Evolutionary conservation across 192 early-diverging fungal species (phyloP).

Genomic region (Thamnidium elegans): DNA sequence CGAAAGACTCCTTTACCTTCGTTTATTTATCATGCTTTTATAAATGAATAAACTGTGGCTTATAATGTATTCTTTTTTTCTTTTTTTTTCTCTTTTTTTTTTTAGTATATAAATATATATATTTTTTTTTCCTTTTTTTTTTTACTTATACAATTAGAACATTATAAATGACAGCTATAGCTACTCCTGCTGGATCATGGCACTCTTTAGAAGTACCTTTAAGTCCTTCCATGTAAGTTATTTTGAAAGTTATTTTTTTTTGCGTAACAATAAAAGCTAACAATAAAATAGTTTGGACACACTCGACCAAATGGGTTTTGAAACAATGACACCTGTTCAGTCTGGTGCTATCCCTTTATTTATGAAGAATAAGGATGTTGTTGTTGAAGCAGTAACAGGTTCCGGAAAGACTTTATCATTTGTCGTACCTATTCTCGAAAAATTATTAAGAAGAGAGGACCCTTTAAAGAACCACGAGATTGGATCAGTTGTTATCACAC

Average conservation of each 20-base stretch:
- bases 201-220: slow-evolving; percentile 18
- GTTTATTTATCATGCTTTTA: neutral
- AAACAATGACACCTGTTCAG: slow-evolving; percentile 93
- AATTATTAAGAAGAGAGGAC: slow-evolving; percentile 62
- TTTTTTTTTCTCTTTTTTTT: no score
- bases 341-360: slow-evolving; percentile 88
- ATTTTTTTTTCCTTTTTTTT: neutral
- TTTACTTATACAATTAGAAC: neutral
- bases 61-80: no score
- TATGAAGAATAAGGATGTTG: slow-evolving; percentile 90
- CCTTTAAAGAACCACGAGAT: slow-evolving; percentile 71
- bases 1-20: neutral
- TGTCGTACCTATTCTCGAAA: slow-evolving; percentile 88
- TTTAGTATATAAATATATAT: neutral
- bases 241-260: neutral
- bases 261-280: neutral
- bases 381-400: slow-evolving; percentile 95
- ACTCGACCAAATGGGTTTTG: slow-evolving; percentile 67
- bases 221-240: slow-evolving; percentile 38
- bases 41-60: neutral
- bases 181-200: slow-evolving; percentile 34
- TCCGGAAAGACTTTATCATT: slow-evolving; percentile 96
- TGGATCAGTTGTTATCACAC: slow-evolving; percentile 84
- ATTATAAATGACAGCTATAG: slow-evolving; percentile 18
- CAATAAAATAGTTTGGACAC: slow-evolving; percentile 45